A percentile compares a stretch with the other conserved stretches of the same genome.
Conservation (phyloP, 2,329 filamentous ascomycete species). For the Rhynchosporium agropyri region DNA sequence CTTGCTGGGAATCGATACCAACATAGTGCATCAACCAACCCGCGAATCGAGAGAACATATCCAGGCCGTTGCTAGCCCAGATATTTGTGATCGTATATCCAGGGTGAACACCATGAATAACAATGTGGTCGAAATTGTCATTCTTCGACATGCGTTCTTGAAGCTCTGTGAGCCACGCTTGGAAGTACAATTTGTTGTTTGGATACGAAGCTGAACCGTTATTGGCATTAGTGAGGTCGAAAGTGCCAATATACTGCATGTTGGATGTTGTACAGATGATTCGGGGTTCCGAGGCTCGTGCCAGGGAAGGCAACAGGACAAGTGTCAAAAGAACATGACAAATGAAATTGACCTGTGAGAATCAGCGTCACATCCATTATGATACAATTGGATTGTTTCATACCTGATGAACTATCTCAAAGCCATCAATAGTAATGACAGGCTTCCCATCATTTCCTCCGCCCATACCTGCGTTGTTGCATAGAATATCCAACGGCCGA, state of each 20-base stretch:
- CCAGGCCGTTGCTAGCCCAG: constrained; percentile 29
- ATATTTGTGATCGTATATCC: constrained; percentile 42
- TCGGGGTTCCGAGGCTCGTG: constrained; percentile 34
- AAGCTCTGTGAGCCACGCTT: constrained; percentile 42
- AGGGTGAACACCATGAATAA: constrained; percentile 42
- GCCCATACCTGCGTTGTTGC: constrained; percentile 41
- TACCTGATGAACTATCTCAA: constrained; percentile 40
- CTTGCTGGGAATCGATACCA: constrained; percentile 36
- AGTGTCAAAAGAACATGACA: constrained; percentile 41
- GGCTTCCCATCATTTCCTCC: constrained; percentile 21
- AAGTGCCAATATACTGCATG: constrained; percentile 39
- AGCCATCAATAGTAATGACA: constrained; percentile 39
- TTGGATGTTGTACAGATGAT: constrained; percentile 42
- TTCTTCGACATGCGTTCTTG: constrained; percentile 35
- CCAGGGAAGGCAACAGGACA: constrained; percentile 38
- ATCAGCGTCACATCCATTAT: neutral
- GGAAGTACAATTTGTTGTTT: constrained; percentile 44
- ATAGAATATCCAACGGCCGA: constrained; percentile 38
- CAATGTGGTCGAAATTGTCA: constrained; percentile 37
- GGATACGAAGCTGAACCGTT: constrained; percentile 33
- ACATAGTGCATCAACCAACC: constrained; percentile 19
- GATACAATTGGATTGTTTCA: neutral
- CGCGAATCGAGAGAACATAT: neutral
- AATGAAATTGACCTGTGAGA: constrained; percentile 41
- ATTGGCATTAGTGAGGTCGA: constrained; percentile 39